Base-by-base conservation (phyloP, 371 early-diverging fungal genomes). In the Capillidium heterosporum region DNA sequence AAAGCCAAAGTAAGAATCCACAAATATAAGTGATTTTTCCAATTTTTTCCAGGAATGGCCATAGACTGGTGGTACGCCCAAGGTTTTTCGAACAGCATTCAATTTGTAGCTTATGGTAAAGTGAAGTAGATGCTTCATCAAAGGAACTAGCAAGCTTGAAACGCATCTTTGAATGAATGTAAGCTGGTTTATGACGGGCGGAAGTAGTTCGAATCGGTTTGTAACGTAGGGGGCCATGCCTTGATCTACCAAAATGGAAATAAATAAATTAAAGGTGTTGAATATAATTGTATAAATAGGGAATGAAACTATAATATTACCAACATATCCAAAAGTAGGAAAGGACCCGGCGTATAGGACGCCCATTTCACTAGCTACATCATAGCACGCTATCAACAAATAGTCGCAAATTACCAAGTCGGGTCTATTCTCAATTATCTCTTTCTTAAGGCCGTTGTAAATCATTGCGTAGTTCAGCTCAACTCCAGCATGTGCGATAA, bases 331-430 rank as follows among this genome's bases (percentile, higher is more conserved):
- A 32, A 48, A 48, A n/a, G 48, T 15, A 4, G 49, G 48, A 41
- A 39, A 48, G 41, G 35, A 32, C 11, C 48, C 49, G 3, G 46
- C 48, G 5, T n/a, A 32, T 17, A 31, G 3, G 11, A 57, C 40
- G 17, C 27, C 39, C 31, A 57, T 28, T 27, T 48, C 26, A 27
- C 39, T 26, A 26, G 57, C 57, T 13, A 41, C 50, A 35, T 57
- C 57, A 15, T 47, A 40, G 41, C 57, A 57, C 2, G 57, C 57
- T 35, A 48, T n/a, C 5, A 48, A 10, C 21, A 57, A 17, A 15
- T 8, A 57, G 23, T 57, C 57, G n/a, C 57, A 57, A 5, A 57
- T 26, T 11, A 48, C 39, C 7, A 57, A 47, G 26, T 57, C 57
- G n/a, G 43, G 42, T 17, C 23, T 39, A 17, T 55, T 21, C 5